Conservation (phyloP, 148 eudicot species). For the Agrostemma githago region DNA sequence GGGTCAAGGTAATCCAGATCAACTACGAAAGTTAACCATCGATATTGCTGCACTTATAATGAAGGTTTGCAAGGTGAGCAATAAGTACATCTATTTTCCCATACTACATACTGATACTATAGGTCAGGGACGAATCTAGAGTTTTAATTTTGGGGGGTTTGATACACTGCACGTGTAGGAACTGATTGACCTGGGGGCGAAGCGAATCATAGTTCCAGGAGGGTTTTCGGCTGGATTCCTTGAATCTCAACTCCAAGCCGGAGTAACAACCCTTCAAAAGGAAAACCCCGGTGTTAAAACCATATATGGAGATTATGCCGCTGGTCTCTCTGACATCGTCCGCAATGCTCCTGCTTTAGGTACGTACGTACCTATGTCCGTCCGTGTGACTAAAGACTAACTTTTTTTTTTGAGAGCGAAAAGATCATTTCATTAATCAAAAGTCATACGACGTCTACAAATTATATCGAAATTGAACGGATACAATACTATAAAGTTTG, state of each 20-base stretch:
- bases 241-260: conserved; percentile 15
- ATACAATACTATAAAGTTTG: too few relatives aligned
- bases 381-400: not conserved
- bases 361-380: conserved; percentile 14
- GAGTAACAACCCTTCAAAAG: conserved; percentile 13
- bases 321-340: conserved; percentile 20
- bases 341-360: conserved; percentile 23
- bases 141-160: too few relatives aligned
- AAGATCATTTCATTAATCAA: too few relatives aligned
- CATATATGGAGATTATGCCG: conserved; percentile 25
- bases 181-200: conserved; percentile 24
- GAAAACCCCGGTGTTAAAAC: conserved; percentile 15
- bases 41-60: conserved; percentile 24
- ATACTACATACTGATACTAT: not conserved
- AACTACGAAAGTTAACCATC: conserved; percentile 14
- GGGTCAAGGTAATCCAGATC: conserved; percentile 14
- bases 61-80: conserved; percentile 18
- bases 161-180: conserved; percentile 12
- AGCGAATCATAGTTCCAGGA: conserved; percentile 25
- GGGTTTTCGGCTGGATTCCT: conserved; percentile 29
- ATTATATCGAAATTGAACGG: too few relatives aligned
- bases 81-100: not conserved
- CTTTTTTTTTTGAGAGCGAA: too few relatives aligned
- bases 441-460: too few relatives aligned
- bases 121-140: too few relatives aligned